A percentile compares a stretch with the other conserved stretches of the same genome.
phyloP scores from a whole-genome alignment of 306 rosid genomes.

The Vigna mungo region DNA sequence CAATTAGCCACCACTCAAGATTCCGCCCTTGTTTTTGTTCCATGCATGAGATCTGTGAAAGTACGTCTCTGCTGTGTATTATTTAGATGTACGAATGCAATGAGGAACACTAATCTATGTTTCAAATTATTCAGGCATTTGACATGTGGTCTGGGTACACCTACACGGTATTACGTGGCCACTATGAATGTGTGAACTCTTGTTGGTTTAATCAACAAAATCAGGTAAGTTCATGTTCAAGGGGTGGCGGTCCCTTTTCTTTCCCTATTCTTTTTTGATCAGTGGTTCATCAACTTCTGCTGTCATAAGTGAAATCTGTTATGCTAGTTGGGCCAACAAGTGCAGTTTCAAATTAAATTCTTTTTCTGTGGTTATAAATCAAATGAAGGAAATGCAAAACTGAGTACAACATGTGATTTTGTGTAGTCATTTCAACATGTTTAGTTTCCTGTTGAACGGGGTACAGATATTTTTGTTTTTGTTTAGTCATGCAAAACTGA shows the following conservation, averaged over 20 bases:
- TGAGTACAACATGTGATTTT: too few species aligned
- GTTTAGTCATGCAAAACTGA: background rate
- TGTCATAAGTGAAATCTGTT: slow-evolving; percentile 27
- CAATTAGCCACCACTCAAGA: slow-evolving; percentile 86
- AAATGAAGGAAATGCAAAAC: slow-evolving; percentile 31
- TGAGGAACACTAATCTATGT: slow-evolving; percentile 35
- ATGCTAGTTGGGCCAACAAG: background rate
- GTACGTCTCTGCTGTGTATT: slow-evolving; percentile 47
- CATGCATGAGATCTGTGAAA: slow-evolving; percentile 94
- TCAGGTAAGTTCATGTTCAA: slow-evolving; percentile 67
- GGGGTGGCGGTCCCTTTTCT: slow-evolving; percentile 20
- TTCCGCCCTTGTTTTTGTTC: slow-evolving; percentile 78
- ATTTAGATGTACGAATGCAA: slow-evolving; percentile 33
- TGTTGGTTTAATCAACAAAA: slow-evolving; percentile 83
- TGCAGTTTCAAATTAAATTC: slow-evolving; percentile 26
- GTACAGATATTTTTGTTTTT: too few species aligned
- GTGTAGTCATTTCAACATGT: background rate
- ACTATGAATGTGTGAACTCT: slow-evolving; percentile 83
- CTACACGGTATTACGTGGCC: slow-evolving; percentile 70
- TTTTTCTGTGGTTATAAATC: slow-evolving; percentile 33
- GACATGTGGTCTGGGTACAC: slow-evolving; percentile 90
- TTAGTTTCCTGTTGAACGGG: slow-evolving; percentile 26
- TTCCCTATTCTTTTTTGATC: slow-evolving; percentile 17
- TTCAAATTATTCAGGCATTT: slow-evolving; percentile 68
- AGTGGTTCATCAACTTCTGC: slow-evolving; percentile 26